Evolutionary conservation across 345 rosid species (phyloP), one percentile per base, ranked within the genome.

Genomic region (Eucalyptus tenuipes): DNA sequence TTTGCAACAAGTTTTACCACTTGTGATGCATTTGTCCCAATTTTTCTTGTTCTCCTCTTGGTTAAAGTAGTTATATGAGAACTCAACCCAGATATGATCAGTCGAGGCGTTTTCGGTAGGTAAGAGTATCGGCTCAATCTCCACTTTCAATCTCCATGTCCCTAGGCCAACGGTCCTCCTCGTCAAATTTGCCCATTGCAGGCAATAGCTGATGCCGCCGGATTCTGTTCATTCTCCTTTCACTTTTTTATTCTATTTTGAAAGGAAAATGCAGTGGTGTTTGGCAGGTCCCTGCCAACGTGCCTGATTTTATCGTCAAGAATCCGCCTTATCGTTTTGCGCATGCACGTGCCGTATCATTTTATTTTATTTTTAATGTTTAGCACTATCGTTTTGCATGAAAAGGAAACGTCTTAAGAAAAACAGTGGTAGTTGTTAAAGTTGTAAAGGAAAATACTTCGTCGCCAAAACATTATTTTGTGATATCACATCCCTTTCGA

Each of bases 1-100:
- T 49, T 15, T 2, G 18, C 0, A 3, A 49, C 2, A 3, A 16
- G 20, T 49, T 49, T 49, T 49, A 49, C 1, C 20, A 49, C 20
- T 49, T 49, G 15, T 49, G 15, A 15, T 15, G 18, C 7, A 15
- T 6, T 49, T 6, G 16, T 49, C 53, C 7, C 53, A 49, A 49
- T 15, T 24, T 57, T 57, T 24, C 64, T 25, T 57, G 7, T 25
- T 57, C 64, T 57, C 27, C 64, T 57, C 13, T 57, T 57, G 6
- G 6, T 25, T 57, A 25, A 25, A 57, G 64, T 25, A 57, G 64
- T 57, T 57, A 57, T 57, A 57, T 2, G 14, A 4, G 13, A 57
- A 25, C 64, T 24, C n/a, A 24, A 57, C 3, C n/a, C 64, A 57
- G 5, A 57, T 5, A 57, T 24, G 64, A 13, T 57, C 29, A 57